These are phyloP conservation scores for Ogataea paradorogensis DNA, from an alignment of 805 yeast genomes.

Conservation along the genomic window DNA sequence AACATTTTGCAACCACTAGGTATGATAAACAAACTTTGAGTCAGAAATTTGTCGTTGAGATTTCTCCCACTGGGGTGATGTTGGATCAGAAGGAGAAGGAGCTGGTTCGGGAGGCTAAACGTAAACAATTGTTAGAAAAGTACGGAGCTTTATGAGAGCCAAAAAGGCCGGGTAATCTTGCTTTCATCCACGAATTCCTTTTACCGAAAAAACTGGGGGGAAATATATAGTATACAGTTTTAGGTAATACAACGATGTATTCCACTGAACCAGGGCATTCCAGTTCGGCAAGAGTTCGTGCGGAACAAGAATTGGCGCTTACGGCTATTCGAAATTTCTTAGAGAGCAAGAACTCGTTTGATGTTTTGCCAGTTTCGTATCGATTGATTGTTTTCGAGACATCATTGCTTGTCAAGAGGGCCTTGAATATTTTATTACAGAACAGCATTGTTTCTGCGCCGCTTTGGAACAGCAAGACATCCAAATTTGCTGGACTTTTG, in stretches of 20 bases:
- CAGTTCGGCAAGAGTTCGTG: conserved; percentile 34
- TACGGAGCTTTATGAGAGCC: conserved; percentile 34
- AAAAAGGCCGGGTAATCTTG: conserved; percentile 10
- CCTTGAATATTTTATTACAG: conserved; percentile 83
- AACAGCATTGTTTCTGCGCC: conserved; percentile 97
- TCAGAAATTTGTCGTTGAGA: too few relatives aligned
- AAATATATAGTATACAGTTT: neutral
- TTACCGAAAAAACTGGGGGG: conserved; percentile 2
- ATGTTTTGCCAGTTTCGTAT: conserved; percentile 93
- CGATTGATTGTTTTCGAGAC: conserved; percentile 92
- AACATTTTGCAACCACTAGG: conserved; percentile 39
- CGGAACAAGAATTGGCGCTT: conserved; percentile 72
- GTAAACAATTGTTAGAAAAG: conserved; percentile 34
- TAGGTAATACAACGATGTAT: conserved; percentile 6
- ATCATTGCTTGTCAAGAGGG: conserved; percentile 81
- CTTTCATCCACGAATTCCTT: neutral
- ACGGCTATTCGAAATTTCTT: conserved; percentile 80
- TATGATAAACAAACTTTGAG: too few relatives aligned
- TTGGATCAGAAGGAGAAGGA: conserved; percentile 35
- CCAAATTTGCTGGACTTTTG: conserved; percentile 89
- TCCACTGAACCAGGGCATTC: conserved; percentile 5
- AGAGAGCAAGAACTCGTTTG: conserved; percentile 90
- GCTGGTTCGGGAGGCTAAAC: conserved; percentile 29
- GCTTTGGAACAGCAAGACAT: conserved; percentile 86
- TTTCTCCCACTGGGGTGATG: too few relatives aligned